Evolutionary conservation across 2,329 filamentous ascomycete genomes (phyloP).

Genomic region (Cryphonectria parasitica): DNA sequence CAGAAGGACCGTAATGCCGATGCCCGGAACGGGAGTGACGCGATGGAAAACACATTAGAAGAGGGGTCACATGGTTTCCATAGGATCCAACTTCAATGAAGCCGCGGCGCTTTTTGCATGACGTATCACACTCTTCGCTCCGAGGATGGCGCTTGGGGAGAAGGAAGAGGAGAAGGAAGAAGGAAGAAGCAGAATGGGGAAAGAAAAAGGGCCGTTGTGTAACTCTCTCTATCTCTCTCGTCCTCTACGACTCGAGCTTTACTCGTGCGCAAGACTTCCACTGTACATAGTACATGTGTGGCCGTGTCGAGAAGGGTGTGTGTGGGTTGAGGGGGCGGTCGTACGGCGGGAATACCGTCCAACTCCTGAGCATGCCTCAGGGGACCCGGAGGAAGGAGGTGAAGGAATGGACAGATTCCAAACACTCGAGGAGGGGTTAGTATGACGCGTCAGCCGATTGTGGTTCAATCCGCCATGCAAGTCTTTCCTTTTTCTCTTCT

Average conservation of each 20-base stretch:
- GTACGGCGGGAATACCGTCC: not conserved
- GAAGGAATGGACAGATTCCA: not conserved
- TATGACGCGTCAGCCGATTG: too few species aligned
- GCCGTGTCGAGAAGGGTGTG: not conserved
- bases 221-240: not conserved
- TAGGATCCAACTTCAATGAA: not conserved
- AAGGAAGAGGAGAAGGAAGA: not conserved
- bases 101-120: not conserved
- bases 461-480: not conserved
- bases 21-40: conserved; percentile 24
- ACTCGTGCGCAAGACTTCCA: not conserved
- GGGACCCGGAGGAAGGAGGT: not conserved
- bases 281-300: conserved; percentile 5
- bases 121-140: too few species aligned
- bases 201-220: conserved; percentile 15
- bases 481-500: not conserved
- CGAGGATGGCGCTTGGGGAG: too few species aligned
- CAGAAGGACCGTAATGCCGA: conserved; percentile 25
- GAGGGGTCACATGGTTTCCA: conserved; percentile 12
- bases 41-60: not conserved
- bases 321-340: not conserved
- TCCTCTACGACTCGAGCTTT: conserved; percentile 15
- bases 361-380: not conserved
- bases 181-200: not conserved
- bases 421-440: not conserved